phyloP scores from a whole-genome alignment of 108 stramenopile species.

The Fragilariopsis cylindrus region DNA sequence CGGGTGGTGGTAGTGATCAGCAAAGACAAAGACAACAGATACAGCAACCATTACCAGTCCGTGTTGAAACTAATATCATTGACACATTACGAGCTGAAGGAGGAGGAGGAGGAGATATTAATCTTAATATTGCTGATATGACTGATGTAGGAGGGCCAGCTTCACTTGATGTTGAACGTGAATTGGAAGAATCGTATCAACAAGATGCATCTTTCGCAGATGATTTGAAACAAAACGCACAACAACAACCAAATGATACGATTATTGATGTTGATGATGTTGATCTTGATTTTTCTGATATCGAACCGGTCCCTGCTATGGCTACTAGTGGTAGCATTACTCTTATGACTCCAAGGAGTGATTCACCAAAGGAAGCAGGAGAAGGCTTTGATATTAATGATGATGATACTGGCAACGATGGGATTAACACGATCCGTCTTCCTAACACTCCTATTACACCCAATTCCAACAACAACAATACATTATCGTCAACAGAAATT shows the following conservation, averaged over 20 bases:
- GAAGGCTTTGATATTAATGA: background rate
- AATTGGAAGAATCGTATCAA: background rate
- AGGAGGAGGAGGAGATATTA: no score
- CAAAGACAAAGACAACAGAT: background rate
- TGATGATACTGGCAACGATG: background rate
- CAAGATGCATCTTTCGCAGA: conserved; percentile 7
- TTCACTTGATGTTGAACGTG: background rate
- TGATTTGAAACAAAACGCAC: background rate
- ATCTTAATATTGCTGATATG: no score
- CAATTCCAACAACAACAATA: no score
- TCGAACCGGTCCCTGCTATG: background rate
- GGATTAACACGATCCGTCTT: background rate
- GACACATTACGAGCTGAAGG: background rate
- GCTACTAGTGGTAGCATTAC: no score
- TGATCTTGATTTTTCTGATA: background rate
- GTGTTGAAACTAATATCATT: background rate
- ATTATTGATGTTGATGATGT: background rate
- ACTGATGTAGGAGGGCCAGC: background rate
- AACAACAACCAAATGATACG: background rate
- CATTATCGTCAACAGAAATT: no score
- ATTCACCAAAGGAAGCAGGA: background rate
- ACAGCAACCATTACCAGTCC: background rate
- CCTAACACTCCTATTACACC: background rate
- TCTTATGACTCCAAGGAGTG: background rate
- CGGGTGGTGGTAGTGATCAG: background rate